Percentiles rank a stretch among this genome's conserved stretches.
Conservation (phyloP, 805 yeast species). For the Komagataella ulmi region DNA sequence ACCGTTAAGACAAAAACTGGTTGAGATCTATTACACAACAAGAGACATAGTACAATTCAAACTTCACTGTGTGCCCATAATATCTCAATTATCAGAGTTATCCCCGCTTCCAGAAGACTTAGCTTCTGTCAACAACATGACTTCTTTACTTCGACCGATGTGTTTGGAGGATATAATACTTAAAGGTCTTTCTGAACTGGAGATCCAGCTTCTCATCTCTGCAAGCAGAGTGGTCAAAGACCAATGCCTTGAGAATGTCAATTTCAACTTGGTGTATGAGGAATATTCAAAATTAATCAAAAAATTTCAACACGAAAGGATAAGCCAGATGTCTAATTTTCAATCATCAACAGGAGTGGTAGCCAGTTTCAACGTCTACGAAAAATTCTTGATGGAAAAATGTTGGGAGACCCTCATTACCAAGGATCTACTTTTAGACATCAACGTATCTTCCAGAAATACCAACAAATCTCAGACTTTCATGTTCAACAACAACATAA, state of each 20-base stretch:
- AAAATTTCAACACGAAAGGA: constrained; percentile 21
- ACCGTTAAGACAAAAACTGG: constrained; percentile 20
- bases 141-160: constrained; percentile 15
- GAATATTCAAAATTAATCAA: constrained; percentile 56
- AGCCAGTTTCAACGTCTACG: constrained; percentile 41
- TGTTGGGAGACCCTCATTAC: constrained; percentile 64
- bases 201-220: constrained; percentile 56
- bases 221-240: constrained; percentile 56
- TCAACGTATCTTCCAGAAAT: constrained; percentile 4
- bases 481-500: constrained; percentile 9
- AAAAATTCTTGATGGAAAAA: constrained; percentile 42
- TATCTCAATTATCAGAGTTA: constrained; percentile 18
- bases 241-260: constrained; percentile 39
- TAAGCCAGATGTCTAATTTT: constrained; percentile 13
- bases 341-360: constrained; percentile 21
- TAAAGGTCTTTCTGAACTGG: constrained; percentile 50
- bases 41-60: constrained; percentile 42
- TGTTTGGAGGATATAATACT: constrained; percentile 8
- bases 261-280: constrained; percentile 63
- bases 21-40: constrained; percentile 40
- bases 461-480: constrained; percentile 10
- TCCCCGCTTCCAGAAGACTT: constrained; percentile 13
- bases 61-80: constrained; percentile 26
- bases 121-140: background rate
- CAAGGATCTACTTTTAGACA: constrained; percentile 31